A percentile compares a stretch with the other conserved stretches of the same genome.
phyloP scores from a whole-genome alignment of 768 basidiomycete genomes.

The Boletus rufocinnamomeus region DNA sequence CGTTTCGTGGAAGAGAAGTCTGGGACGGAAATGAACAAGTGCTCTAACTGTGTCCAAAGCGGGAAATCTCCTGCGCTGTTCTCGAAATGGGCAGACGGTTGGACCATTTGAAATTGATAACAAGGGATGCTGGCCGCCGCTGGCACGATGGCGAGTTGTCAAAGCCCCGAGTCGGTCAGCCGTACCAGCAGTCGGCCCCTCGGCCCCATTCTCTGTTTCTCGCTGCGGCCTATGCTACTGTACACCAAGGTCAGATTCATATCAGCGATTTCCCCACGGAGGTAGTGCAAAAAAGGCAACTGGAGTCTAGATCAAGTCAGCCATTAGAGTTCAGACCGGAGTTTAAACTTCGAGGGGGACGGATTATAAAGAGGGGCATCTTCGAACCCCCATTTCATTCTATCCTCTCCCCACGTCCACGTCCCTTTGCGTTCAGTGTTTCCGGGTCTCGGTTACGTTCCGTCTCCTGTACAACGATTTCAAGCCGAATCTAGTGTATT shows the following conservation, averaged over 20 bases:
- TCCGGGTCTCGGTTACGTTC: slow-evolving; percentile 57
- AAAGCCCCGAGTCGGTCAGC: not conserved
- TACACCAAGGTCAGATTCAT: not conserved
- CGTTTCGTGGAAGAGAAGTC: not conserved
- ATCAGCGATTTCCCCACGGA: slow-evolving; percentile 14
- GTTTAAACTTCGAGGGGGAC: slow-evolving; percentile 43
- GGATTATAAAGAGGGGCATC: slow-evolving; percentile 47
- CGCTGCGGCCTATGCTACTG: not conserved
- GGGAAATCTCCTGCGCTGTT: slow-evolving; percentile 1
- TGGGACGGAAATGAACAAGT: slow-evolving; percentile 17
- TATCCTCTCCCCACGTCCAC: slow-evolving; percentile 51
- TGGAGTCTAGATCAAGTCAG: slow-evolving; percentile 23
- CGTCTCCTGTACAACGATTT: slow-evolving; percentile 52
- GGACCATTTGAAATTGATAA: slow-evolving; percentile 32
- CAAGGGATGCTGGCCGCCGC: not conserved
- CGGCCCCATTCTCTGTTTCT: not conserved
- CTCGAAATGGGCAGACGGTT: not conserved
- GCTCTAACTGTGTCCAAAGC: not conserved
- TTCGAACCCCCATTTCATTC: slow-evolving; percentile 30
- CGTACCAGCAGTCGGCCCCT: not conserved
- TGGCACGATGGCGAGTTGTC: slow-evolving; percentile 10
- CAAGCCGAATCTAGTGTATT: slow-evolving; percentile 53
- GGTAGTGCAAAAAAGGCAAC: slow-evolving; percentile 23
- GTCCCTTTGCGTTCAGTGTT: slow-evolving; percentile 49
- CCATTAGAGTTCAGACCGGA: slow-evolving; percentile 44